Evolutionary conservation across 2,329 filamentous ascomycete genomes (phyloP).

Genomic region (Cladosporium sp.): DNA sequence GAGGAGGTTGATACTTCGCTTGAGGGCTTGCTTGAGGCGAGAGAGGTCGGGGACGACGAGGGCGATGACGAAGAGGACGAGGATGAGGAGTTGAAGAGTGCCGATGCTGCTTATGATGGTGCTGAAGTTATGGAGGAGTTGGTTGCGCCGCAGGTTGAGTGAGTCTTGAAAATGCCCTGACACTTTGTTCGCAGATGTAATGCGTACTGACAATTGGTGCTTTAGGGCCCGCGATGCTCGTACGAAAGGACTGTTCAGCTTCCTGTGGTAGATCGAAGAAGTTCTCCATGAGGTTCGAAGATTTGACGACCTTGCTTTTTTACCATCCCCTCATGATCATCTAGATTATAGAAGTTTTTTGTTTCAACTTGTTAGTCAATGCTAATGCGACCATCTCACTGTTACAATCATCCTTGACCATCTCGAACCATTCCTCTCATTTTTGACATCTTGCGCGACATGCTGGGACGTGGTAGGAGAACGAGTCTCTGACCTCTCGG

Average conservation of each 20-base stretch:
- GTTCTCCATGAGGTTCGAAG: not conserved
- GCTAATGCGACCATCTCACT: not conserved
- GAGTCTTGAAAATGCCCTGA: not conserved
- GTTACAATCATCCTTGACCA: too few relatives aligned
- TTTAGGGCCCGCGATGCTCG: not conserved
- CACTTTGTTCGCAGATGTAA: not conserved
- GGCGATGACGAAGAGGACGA: not conserved
- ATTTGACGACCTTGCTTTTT: not conserved
- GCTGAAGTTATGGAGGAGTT: not conserved
- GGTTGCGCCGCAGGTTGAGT: conserved; percentile 1
- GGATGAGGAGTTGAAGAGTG: not conserved
- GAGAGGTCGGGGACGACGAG: not conserved
- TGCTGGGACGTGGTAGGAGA: too few relatives aligned
- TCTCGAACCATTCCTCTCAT: too few relatives aligned
- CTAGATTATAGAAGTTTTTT: not conserved
- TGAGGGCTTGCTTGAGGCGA: not conserved
- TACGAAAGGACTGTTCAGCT: not conserved
- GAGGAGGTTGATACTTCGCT: conserved; percentile 12
- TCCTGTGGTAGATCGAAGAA: not conserved
- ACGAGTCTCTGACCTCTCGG: too few relatives aligned
- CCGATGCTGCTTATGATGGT: not conserved
- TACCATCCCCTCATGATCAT: not conserved
- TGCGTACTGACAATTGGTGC: not conserved
- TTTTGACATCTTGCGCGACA: too few relatives aligned
- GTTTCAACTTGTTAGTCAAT: not conserved